A percentile compares a stretch with the other conserved stretches of the same genome.
phyloP scores from a whole-genome alignment of 164 flowering plant species.

The Litsea cubeba region DNA sequence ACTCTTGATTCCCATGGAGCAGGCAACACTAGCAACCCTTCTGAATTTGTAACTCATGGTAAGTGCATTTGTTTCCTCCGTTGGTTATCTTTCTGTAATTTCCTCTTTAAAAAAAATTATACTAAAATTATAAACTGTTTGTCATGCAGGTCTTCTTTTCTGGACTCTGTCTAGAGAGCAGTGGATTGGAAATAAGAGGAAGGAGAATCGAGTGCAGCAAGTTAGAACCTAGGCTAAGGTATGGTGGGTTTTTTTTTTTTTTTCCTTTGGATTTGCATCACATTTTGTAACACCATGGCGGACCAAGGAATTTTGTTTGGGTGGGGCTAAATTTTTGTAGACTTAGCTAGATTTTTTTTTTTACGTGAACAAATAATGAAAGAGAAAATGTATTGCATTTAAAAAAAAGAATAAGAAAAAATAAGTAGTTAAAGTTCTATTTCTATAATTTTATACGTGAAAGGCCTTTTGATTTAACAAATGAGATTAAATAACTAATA shows the following conservation, averaged over 20 bases:
- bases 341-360: too few species aligned
- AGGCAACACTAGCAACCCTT: slow-evolving; percentile 33
- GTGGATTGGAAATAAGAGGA: slow-evolving; percentile 49
- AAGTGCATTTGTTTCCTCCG: slow-evolving; percentile 17
- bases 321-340: too few species aligned
- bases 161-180: slow-evolving; percentile 71
- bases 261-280: not conserved
- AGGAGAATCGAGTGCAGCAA: slow-evolving; percentile 25
- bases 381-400: too few species aligned
- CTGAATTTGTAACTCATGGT: slow-evolving; percentile 77
- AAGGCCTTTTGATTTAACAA: too few species aligned
- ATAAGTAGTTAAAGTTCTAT: too few species aligned
- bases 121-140: not conserved
- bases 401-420: too few species aligned
- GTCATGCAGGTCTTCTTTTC: slow-evolving; percentile 51
- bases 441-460: too few species aligned
- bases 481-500: too few species aligned
- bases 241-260: not conserved
- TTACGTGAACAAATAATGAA: too few species aligned
- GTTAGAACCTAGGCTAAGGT: slow-evolving; percentile 56
- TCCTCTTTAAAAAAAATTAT: too few species aligned
- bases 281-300: not conserved
- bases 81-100: not conserved
- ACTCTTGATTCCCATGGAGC: slow-evolving; percentile 27
- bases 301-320: too few species aligned